These are phyloP conservation scores for Penicillium macrosclerotiorum DNA, from an alignment of 495 filamentous ascomycete genomes.

Conservation along the genomic window DNA sequence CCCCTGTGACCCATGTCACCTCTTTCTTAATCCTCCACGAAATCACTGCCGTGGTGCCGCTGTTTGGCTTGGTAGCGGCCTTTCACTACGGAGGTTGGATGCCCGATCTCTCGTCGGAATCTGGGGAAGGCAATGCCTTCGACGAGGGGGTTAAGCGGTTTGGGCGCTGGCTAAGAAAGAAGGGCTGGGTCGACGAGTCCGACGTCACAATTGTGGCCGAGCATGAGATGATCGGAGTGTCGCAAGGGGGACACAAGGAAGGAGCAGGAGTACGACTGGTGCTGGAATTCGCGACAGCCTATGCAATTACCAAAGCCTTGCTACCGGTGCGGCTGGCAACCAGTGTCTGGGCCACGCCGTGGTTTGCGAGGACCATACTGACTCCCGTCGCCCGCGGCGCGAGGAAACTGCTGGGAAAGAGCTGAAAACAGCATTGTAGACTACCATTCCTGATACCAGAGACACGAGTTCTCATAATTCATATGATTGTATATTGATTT, in stretches of 20 bases:
- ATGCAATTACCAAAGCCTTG: conserved; percentile 80
- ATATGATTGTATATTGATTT: conserved; percentile 27
- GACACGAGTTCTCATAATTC: conserved; percentile 6
- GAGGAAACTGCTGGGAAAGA: conserved; percentile 38
- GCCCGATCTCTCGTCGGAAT: conserved; percentile 51
- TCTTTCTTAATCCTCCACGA: conserved; percentile 92
- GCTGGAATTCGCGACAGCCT: conserved; percentile 78
- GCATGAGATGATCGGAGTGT: conserved; percentile 18
- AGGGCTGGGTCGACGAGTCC: conserved; percentile 58
- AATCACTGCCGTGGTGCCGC: conserved; percentile 77
- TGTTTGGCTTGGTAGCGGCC: conserved; percentile 67
- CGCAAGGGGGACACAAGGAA: conserved; percentile 6
- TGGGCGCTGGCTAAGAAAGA: conserved; percentile 56
- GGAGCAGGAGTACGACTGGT: conserved; percentile 51
- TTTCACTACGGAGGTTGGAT: conserved; percentile 77
- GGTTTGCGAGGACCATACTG: conserved; percentile 76
- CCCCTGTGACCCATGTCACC: conserved; percentile 77
- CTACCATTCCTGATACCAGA: conserved; percentile 1
- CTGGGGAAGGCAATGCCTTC: conserved; percentile 42
- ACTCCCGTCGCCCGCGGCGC: conserved; percentile 41
- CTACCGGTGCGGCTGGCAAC: conserved; percentile 70
- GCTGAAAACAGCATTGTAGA: conserved; percentile 3
- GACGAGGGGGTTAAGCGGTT: conserved; percentile 55
- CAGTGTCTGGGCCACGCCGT: conserved; percentile 88
- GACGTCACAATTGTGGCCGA: conserved; percentile 33